Evolutionary conservation across 2,329 filamentous ascomycete genomes (phyloP), one percentile per base, ranked within the genome.

Genomic region (Alternaria solani): DNA sequence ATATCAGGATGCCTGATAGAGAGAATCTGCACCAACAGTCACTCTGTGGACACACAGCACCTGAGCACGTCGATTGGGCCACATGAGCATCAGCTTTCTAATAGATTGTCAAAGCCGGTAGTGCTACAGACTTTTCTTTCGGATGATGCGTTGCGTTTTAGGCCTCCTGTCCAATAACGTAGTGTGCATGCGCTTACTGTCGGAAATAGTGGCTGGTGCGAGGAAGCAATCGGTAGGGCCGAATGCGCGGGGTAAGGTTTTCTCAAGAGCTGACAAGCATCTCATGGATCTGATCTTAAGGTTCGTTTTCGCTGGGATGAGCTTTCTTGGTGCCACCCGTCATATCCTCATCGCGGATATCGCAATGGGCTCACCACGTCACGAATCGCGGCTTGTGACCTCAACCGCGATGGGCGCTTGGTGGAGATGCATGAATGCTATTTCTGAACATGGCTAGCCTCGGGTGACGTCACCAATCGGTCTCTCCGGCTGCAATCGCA

Each of bases 391-490:
- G 30, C 38, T n/a, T 11, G 46, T 26, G 25, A 20, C 46, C 46
- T 38, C 46, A 49, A 16, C 32, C 20, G 32, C 53, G 28, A 52
- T 42, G 20, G 41, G 26, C 14, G 49, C 53, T 54, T 62, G 49
- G 53, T 20, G 32, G 23, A 32, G 41, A 47, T 44, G 47, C 57
- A 57, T 39, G 30, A 38, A 14, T 3, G 34, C 25, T 30, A 23
- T 51, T 51, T 25, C 32, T 51, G n/a, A 26, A 56, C 41, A 25
- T 32, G 47, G 57, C 34, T 57, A 60, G 57, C 12, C 39, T 14
- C 23, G 5, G 11, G 12, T 60, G 57, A 60, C 59, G 64, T 69
- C 66, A 69, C 57, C 16, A 39, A 34, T 51, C 38, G 23, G 30
- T 44, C 28, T 20, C 41, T 62, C 49, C 56, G 55, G 42, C 43